Base-by-base conservation (phyloP, 805 yeast genomes). In the Candida boidinii region DNA sequence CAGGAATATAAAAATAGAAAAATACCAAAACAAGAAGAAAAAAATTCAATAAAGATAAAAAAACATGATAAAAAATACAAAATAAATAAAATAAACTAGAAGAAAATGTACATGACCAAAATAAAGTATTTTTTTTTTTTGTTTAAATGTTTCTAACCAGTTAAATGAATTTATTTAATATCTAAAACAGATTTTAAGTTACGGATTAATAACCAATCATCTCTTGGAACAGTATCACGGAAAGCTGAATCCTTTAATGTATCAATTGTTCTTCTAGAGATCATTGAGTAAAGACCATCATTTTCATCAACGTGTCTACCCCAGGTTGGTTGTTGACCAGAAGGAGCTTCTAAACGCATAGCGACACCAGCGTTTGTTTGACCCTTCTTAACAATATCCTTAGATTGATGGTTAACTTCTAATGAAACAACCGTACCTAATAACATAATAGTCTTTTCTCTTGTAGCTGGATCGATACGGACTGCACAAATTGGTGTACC, bases 331-430 rank as follows among this genome's bases (percentile, higher is more conserved):
- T 87, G 95, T 43, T 84, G 90, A 37, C 82, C 70, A 28, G 95
- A 82, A 44, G 95, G 88, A 49, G 85, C 81, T 36, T 92, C 98
- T 52, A 92, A 70, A 68, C 98, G 79, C 82, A 92, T 84, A 41
- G 99, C 98, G 42, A 90, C 97, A 74, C 99, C 99, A 18, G 95
- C 96, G 47, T 82, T 74, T 10, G 97, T 85, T 62, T 84, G 95
- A 29, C 96, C 96, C 71, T 85, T 92, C 66, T 86, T 83, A 29
- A 88, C 95, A 20, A 66, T 59, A 36, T 74, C 83, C 19, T 67
- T 70, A 23, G 95, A 64, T 60, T 84, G 84, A 66, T 92, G 98
- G 63, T 90, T 94, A 33, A 92, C 95, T 65, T 92, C 97, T 57
- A 92, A 68, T n/a, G 96, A 84, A 14, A 68, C 77, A 35, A 92